Conservation (phyloP, 2,329 filamentous ascomycete species). For the Phaeoacremonium minimum region DNA sequence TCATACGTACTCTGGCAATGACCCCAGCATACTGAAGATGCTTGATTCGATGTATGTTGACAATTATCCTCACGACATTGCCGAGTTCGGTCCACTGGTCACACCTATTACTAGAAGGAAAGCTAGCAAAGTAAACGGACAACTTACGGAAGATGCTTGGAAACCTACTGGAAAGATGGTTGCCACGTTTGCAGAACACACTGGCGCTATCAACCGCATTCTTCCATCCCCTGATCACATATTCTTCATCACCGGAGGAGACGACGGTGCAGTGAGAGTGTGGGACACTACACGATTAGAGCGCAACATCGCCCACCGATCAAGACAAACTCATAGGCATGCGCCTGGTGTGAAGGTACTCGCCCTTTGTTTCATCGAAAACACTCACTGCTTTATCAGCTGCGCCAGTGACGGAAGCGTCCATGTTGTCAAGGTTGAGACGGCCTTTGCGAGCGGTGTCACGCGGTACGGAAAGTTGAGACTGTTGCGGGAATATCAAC, state of each 20-base stretch:
- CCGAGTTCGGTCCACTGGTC: constrained; percentile 76
- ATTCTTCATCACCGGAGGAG: constrained; percentile 91
- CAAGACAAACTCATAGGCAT: constrained; percentile 81
- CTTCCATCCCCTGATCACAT: constrained; percentile 82
- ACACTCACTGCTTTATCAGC: constrained; percentile 89
- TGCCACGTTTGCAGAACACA: constrained; percentile 85
- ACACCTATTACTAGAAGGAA: constrained; percentile 60
- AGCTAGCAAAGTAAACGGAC: constrained; percentile 42
- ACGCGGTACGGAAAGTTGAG: constrained; percentile 75
- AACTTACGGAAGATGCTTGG: constrained; percentile 60
- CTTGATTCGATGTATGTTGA: constrained; percentile 81
- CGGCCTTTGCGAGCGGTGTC: constrained; percentile 38
- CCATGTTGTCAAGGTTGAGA: constrained; percentile 79
- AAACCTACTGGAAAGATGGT: constrained; percentile 79
- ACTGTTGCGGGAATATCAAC: constrained; percentile 74
- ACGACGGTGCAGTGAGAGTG: constrained; percentile 85
- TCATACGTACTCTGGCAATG: constrained; percentile 82
- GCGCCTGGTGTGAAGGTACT: constrained; percentile 67
- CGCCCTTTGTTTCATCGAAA: constrained; percentile 85
- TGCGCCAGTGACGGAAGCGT: constrained; percentile 87
- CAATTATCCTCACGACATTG: constrained; percentile 61
- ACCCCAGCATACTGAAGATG: constrained; percentile 64
- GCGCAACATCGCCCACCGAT: constrained; percentile 83
- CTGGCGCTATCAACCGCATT: constrained; percentile 75
- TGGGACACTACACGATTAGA: constrained; percentile 92